Base-by-base conservation (phyloP, 1,284 basidiomycete species). In the Lignosus rhinocerotis region DNA sequence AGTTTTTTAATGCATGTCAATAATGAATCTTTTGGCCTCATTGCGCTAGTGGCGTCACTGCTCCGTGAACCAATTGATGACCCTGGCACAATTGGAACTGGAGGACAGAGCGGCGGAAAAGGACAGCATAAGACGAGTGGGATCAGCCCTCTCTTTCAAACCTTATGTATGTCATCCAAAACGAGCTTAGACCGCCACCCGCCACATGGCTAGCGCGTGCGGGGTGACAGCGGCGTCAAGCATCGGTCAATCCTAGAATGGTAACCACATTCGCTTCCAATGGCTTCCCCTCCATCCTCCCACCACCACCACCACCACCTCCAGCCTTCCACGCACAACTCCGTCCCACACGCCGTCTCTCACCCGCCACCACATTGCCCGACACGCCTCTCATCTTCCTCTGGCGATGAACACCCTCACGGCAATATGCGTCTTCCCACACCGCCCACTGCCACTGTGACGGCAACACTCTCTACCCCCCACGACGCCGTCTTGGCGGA, bases 401-500 rank as follows among this genome's bases (percentile, higher is more conserved):
- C 50, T 12, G 51, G 53, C 47, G 46, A 47, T 25, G 56, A 48
- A 43, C 33, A 58, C 12, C 3, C 48, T 17, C 31, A 54, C 36
- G 52, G 48, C 52, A 33, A 41, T 30, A 39, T 56, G 47, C 31
- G 41, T 33, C 51, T 19, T 25, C 50, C 53, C 41, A 59, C 62
- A 6, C 61, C 62, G 41, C 48, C 55, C 16, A 51, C 62, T 38
- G 45, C 58, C 30, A 64, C 66, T 10, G 59, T 70, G 17, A 70
- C 69, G 11, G 64, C 71, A 21, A 67, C 72, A 3, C 63, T 80
- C 51, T 75, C 76, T 53, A 86, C 83, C 2, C 85, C 85, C n/a
- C 87, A 89, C 66, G 87, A 89, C 70, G 76, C 76, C 31, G 71
- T 83, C 48, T 70, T 89, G 32, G 77, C 80, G 19, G 79, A 81